Conservation (phyloP, 2,329 filamentous ascomycete genomes). For the Colletotrichum sp. region DNA sequence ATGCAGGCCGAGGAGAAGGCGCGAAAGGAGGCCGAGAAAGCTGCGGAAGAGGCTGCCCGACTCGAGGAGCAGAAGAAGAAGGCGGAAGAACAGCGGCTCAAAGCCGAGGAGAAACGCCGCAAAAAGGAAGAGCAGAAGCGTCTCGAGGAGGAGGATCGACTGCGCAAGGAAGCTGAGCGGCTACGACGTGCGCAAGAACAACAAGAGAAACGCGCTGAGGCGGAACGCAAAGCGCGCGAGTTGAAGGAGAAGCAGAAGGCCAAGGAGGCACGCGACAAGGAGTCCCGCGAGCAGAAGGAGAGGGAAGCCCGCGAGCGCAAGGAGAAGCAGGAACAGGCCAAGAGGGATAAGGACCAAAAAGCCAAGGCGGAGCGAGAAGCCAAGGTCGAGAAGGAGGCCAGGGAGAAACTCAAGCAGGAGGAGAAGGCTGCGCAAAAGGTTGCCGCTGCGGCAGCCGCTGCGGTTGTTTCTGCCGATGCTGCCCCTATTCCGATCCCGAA, state of each 20-base stretch:
- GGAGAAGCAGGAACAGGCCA: constrained; percentile 64
- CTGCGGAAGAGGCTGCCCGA: constrained; percentile 80
- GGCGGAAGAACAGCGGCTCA: constrained; percentile 79
- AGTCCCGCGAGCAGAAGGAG: constrained; percentile 72
- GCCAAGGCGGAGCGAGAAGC: constrained; percentile 35
- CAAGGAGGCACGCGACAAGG: constrained; percentile 83
- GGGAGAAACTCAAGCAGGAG: constrained; percentile 49
- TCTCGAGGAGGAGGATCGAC: constrained; percentile 86
- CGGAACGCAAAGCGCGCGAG: constrained; percentile 77
- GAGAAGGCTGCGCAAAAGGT: constrained; percentile 42
- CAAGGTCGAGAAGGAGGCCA: constrained; percentile 40
- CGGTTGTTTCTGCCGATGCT: constrained; percentile 39
- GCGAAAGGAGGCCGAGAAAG: constrained; percentile 85
- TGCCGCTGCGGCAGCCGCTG: constrained; percentile 39
- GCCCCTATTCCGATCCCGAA: constrained; percentile 42
- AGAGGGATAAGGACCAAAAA: constrained; percentile 57
- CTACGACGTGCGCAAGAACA: constrained; percentile 81
- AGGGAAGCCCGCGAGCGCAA: constrained; percentile 63
- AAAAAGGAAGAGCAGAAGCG: constrained; percentile 92
- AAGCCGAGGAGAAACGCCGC: constrained; percentile 87
- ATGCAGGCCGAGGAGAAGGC: constrained; percentile 91
- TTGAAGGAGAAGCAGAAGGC: constrained; percentile 73
- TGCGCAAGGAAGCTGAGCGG: constrained; percentile 85
- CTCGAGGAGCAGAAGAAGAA: constrained; percentile 80
- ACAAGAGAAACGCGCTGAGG: constrained; percentile 82